Conservation (phyloP, 768 basidiomycete species). For the Auricularia auricula-judae region DNA sequence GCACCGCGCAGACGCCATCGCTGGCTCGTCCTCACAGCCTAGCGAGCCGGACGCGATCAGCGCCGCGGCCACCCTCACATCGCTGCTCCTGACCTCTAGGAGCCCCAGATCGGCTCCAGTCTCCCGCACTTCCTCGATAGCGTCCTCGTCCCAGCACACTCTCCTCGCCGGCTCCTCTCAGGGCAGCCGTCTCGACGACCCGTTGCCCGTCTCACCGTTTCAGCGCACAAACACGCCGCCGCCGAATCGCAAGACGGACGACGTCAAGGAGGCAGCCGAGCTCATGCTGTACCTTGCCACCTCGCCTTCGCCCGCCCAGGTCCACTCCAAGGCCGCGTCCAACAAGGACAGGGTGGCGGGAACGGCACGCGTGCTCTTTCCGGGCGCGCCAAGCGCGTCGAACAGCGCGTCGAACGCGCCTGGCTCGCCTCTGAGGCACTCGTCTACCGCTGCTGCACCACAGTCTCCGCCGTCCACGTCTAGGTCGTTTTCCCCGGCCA, state of each 20-base stretch:
- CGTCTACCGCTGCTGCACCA: background rate
- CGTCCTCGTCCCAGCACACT: conserved; percentile 61
- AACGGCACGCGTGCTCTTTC: conserved; percentile 3
- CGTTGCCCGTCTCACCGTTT: conserved; percentile 20
- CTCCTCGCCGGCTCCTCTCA: conserved; percentile 45
- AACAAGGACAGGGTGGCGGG: background rate
- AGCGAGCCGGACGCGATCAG: conserved; percentile 36
- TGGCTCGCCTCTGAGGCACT: background rate
- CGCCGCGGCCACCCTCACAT: conserved; percentile 71
- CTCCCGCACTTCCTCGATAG: conserved; percentile 32
- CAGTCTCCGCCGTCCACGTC: background rate
- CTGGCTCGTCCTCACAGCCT: conserved; percentile 38
- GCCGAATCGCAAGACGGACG: conserved; percentile 21
- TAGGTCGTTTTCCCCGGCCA: background rate
- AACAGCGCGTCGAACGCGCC: background rate
- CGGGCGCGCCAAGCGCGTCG: background rate
- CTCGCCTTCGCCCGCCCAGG: conserved; percentile 59
- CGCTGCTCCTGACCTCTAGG: conserved; percentile 44
- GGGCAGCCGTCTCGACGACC: conserved; percentile 39
- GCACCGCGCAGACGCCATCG: conserved; percentile 24
- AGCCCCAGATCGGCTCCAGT: background rate
- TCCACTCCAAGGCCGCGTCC: conserved; percentile 3
- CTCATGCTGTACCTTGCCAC: conserved; percentile 78
- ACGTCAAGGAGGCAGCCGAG: conserved; percentile 72
- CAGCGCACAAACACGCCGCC: conserved; percentile 27